Base-by-base conservation (phyloP, 768 basidiomycete genomes). In the Hortiboletus flavorubellus region DNA sequence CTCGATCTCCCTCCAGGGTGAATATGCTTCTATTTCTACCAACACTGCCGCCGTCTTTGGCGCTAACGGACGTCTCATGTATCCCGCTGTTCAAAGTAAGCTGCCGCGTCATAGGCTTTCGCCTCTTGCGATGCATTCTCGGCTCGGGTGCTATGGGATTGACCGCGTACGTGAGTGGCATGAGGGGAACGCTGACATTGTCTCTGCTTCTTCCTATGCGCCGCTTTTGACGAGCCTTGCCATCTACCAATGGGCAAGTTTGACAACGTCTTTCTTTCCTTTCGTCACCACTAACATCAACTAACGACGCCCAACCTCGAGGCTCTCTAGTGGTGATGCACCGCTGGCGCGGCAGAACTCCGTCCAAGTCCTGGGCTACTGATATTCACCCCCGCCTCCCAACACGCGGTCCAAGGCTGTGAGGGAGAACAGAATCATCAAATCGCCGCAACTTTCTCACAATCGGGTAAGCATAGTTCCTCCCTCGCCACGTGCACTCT, bases 161-260 rank as follows among this genome's bases (percentile, higher is more conserved):
- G 63, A 85, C 85, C 2, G 82, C 82, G 1, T 87, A 80, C 63
- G 85, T 86, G 85, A 86, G 81, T 1, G 85, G 86, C 61, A 86
- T 7, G 85, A 87, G 55, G 67, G 77, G 31, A 84, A 84, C 56
- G 75, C 77, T 4, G 83, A 86, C 65, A 80, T 79, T 63, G 82
- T 85, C 7, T 87, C 86, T 60, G 78, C 76, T 18, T 78, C 85
- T 1, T 78, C 83, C 5, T 87, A 86, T 70, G 82, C 85, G 0
- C 83, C 85, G 8, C 69, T 86, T 2, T 65, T 87, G 41, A 77
- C 76, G 40, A 79, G 84, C 61, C 73, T 82, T 12, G 76, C 72
- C 51, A 71, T 74, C 33, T 74, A 79, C 16, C 82, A 84, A 76
- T 86, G 84, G 83, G 61, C 23, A 78, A 80, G 59, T 59, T 46